Base-by-base conservation (phyloP, 768 basidiomycete genomes). In the Suillus lakei region DNA sequence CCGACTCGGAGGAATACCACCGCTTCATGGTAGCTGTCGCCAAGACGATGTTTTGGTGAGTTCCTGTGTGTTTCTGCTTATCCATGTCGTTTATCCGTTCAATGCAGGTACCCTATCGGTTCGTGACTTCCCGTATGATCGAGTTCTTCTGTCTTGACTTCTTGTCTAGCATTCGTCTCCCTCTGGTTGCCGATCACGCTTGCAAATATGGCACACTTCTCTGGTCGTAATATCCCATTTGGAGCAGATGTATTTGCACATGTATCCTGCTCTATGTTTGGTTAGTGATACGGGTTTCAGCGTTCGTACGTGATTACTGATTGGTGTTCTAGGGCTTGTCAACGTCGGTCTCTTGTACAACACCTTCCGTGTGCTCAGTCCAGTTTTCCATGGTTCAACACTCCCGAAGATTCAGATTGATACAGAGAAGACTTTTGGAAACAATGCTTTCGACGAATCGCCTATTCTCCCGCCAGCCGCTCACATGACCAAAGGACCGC, bases 21-120 rank as follows among this genome's bases (percentile, higher is more conserved):
- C 82, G 79, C 30, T 90, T 91, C 71, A 80, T 92, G 32, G 80
- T 80, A 36, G 81, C 83, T n/a, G 82, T 93, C 61, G 84, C 88
- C 32, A 80, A 84, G 66, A 87, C 84, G 64, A 89, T 92, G 88
- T 78, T 91, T 53, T 92, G 89, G 91, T 91, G 68, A 63, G 85
- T 74, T 36, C 39, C 70, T 6, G 23, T 43, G 30, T 5, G 48
- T 38, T 59, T 39, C n/a, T 48, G 32, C 18, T 41, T 66, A 30
- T 55, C 36, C 36, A 55, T 63, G 64, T 65, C 3, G n/a, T 63
- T 64, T 18, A 72, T 28, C 15, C 3, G 36, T 44, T 38, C 28
- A 30, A 62, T 44, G 15, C 68, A 89, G 88, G 87, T 88, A 85
- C 71, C 88, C 88, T 26, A 71, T 87, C 60, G 85, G 88, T 89